Evolutionary conservation across 495 filamentous ascomycete species (phyloP), one percentile per base, ranked within the genome.

Genomic region (Penicillium goetzii): DNA sequence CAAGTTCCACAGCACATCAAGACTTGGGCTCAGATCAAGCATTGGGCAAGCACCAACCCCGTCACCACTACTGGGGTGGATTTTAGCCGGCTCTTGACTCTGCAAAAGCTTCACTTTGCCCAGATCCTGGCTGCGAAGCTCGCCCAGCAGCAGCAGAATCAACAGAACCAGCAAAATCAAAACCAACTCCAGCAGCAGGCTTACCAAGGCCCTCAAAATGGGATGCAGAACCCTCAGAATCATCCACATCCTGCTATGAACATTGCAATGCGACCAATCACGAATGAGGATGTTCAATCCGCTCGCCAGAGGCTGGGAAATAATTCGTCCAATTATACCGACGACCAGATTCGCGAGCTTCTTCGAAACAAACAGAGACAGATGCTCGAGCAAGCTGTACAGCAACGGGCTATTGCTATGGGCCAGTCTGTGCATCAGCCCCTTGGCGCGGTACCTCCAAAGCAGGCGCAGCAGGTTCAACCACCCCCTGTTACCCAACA

Each of bases 21-120:
- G 69, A 88, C 86, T 59, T 96, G 91, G 91, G 83, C 81, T 30
- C 85, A 90, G 54, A 76, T 96, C 0, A 93, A 91, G 71, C 74
- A 85, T 43, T 90, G 83, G 80, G 76, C 85, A 2, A 54, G 63
- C 1, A 69, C 79, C 50, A 88, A 87, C 65, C 77, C 77, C n/a
- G 78, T 80, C 43, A 59, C 72, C 21, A 77, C 71, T 21, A 72
- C 75, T 4, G 74, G 76, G 2, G 69, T 79, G 1, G 78, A 82
- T 30, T 51, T 82, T 8, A 67, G 76, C 14, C 78, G 80, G 50
- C 60, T 92, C 3, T 71, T 83, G 59, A 71, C 69, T 14, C 60
- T 84, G 3, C 88, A 92, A 60, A 76, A 75, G 25, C 69, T 80
- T 25, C 88, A 91, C 56, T 68, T 88, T 75, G 68, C 81, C 73